Evolutionary conservation across 2,329 filamentous ascomycete species (phyloP).

Genomic region (Plectosphaerella plurivora): DNA sequence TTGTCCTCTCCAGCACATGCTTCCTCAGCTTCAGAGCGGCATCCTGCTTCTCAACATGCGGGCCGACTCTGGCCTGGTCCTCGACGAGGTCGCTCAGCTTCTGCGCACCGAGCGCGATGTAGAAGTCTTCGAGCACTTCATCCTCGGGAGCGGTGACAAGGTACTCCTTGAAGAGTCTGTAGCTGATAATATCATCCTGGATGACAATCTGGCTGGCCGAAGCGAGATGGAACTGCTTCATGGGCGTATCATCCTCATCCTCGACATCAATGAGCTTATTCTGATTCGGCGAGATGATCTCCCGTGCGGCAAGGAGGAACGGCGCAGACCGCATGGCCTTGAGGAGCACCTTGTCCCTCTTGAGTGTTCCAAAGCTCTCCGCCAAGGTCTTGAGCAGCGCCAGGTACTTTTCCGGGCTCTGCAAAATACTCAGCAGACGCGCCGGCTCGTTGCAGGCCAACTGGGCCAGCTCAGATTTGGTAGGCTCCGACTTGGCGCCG

Average conservation of each 20-base stretch:
- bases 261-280: conserved; percentile 45
- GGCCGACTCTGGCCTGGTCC: conserved; percentile 70
- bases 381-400: conserved; percentile 77
- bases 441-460: conserved; percentile 82
- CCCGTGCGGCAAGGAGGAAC: conserved; percentile 80
- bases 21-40: conserved; percentile 67
- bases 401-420: conserved; percentile 81
- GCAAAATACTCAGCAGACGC: conserved; percentile 73
- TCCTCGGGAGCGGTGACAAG: conserved; percentile 88
- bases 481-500: conserved; percentile 88
- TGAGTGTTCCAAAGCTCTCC: conserved; percentile 64
- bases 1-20: conserved; percentile 80
- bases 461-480: conserved; percentile 76
- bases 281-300: conserved; percentile 49
- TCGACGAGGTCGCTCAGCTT: conserved; percentile 74
- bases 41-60: conserved; percentile 60
- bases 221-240: conserved; percentile 76
- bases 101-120: conserved; percentile 72
- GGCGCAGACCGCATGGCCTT: conserved; percentile 68
- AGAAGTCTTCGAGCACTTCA: conserved; percentile 80
- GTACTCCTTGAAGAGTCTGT: conserved; percentile 79
- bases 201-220: conserved; percentile 69
- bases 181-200: conserved; percentile 84
- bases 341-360: conserved; percentile 74
- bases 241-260: conserved; percentile 60